These are phyloP conservation scores for Hymenoscyphus infarciens DNA, from an alignment of 2,329 filamentous ascomycete genomes.

Conservation along the genomic window DNA sequence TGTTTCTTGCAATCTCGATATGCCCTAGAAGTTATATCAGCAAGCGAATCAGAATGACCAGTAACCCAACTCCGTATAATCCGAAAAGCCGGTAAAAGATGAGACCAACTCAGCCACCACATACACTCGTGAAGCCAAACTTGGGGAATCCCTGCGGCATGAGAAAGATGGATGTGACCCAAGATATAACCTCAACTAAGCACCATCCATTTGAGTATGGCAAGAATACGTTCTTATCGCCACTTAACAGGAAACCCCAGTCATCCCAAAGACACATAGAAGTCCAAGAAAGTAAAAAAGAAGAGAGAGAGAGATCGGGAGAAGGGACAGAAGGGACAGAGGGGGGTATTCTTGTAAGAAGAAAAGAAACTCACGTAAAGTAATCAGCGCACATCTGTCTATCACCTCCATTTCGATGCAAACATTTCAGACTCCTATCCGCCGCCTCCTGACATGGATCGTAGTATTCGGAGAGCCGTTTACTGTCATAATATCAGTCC, in stretches of 20 bases:
- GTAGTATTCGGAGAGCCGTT: slow-evolving; percentile 83
- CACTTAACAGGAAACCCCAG: neutral
- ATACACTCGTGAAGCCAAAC: neutral
- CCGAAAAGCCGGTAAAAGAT: neutral
- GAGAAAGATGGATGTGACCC: neutral
- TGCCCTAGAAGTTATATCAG: slow-evolving; percentile 53
- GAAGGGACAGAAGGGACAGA: neutral
- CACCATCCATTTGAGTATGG: neutral
- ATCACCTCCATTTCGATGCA: slow-evolving; percentile 85
- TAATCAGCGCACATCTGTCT: slow-evolving; percentile 89
- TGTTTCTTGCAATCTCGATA: slow-evolving; percentile 93
- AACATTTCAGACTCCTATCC: slow-evolving; percentile 76
- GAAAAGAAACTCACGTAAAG: slow-evolving; percentile 74
- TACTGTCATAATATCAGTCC: slow-evolving; percentile 50
- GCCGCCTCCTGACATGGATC: slow-evolving; percentile 96
- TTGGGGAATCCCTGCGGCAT: neutral
- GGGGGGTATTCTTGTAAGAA: neutral
- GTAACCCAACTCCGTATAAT: slow-evolving; percentile 7
- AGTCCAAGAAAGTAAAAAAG: neutral
- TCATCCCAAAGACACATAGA: neutral
- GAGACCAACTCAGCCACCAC: neutral
- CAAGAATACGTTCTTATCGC: neutral
- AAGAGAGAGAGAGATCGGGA: neutral
- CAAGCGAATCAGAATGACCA: neutral
- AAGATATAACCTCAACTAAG: neutral